These are phyloP conservation scores for Teratosphaeria pseudoeucalypti DNA, from an alignment of 2,329 filamentous ascomycete species.

Conservation along the genomic window DNA sequence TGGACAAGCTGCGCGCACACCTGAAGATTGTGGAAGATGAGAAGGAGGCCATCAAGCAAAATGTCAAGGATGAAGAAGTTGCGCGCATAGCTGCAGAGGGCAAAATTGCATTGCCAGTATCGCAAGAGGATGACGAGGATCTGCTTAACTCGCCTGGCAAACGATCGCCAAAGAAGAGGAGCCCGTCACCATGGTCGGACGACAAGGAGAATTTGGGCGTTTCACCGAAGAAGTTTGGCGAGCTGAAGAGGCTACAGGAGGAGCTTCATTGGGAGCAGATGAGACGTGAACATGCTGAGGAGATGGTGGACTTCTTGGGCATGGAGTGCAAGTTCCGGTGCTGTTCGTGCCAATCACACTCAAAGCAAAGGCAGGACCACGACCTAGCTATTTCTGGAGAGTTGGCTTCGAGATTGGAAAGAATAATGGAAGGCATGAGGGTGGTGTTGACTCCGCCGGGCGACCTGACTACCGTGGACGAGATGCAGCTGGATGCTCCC, in stretches of 20 bases:
- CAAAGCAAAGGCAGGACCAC: slow-evolving; percentile 26
- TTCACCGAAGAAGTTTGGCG: slow-evolving; percentile 34
- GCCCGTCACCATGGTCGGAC: slow-evolving; percentile 36
- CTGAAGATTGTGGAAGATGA: slow-evolving; percentile 54
- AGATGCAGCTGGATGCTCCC: slow-evolving; percentile 36
- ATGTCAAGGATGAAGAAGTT: slow-evolving; percentile 63
- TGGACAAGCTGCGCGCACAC: slow-evolving; percentile 43
- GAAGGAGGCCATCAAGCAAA: slow-evolving; percentile 61
- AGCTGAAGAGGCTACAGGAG: slow-evolving; percentile 39
- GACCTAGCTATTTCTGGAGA: slow-evolving; percentile 25
- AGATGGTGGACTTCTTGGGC: slow-evolving; percentile 65
- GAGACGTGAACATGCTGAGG: slow-evolving; percentile 57
- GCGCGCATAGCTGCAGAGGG: slow-evolving; percentile 63
- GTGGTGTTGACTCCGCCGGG: slow-evolving; percentile 12
- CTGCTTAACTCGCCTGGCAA: slow-evolving; percentile 55
- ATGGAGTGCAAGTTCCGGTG: slow-evolving; percentile 61
- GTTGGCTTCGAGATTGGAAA: slow-evolving; percentile 5
- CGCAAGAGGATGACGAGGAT: slow-evolving; percentile 42
- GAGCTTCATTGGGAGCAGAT: slow-evolving; percentile 44
- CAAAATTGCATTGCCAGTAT: slow-evolving; percentile 52
- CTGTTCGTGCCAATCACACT: slow-evolving; percentile 47
- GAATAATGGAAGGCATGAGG: slow-evolving; percentile 13
- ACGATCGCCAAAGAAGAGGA: slow-evolving; percentile 31
- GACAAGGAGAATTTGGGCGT: slow-evolving; percentile 37
- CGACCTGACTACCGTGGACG: slow-evolving; percentile 10